A percentile compares a stretch with the other conserved stretches of the same genome.
Conservation (phyloP, 2,329 filamentous ascomycete genomes). For the Pseudopithomyces chartarum region DNA sequence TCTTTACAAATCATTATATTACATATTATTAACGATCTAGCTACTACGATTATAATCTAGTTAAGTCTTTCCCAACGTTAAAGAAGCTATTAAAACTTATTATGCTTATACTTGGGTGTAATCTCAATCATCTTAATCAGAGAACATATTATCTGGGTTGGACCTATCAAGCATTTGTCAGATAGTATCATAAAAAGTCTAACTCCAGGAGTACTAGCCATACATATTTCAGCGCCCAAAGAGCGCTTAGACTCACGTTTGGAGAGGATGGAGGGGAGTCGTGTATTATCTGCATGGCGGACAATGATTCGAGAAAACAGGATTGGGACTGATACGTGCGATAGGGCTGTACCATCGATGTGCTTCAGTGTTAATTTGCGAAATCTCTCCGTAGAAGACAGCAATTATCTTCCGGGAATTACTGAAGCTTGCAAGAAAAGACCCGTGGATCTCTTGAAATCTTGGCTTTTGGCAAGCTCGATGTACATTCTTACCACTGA, state of each 20-base stretch:
- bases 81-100: too few species aligned
- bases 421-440: background rate
- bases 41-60: too few species aligned
- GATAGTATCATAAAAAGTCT: too few species aligned
- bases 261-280: background rate
- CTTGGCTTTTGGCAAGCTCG: background rate
- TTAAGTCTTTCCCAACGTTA: too few species aligned
- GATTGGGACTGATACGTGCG: background rate
- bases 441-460: background rate
- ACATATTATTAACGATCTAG: too few species aligned
- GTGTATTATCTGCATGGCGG: background rate
- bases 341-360: background rate
- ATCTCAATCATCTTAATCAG: too few species aligned
- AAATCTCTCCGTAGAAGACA: background rate
- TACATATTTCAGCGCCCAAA: too few species aligned
- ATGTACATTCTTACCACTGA: background rate
- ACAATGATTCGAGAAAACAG: background rate
- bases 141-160: too few species aligned
- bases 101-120: too few species aligned
- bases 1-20: too few species aligned
- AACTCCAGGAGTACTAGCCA: too few species aligned
- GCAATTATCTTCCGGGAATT: background rate
- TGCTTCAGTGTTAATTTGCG: background rate
- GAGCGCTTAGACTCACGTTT: background rate
- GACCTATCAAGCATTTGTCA: too few species aligned